Percentiles rank a stretch among this genome's conserved stretches.
Conservation (phyloP, 1,284 basidiomycete species). For the Porogramme epimiltina region DNA sequence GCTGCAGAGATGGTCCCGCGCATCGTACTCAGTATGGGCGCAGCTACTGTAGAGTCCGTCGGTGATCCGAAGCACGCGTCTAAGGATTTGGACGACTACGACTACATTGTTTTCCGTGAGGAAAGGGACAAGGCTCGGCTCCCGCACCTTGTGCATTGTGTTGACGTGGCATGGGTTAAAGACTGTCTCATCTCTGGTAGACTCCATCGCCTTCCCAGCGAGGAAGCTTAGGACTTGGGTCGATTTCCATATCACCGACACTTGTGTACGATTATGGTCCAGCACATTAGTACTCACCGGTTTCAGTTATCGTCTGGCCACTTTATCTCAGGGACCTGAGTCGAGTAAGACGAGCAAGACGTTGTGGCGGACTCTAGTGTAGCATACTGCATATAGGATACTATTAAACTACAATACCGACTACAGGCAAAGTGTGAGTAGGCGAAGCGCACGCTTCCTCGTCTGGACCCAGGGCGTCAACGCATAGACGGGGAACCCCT, state of each 20-base stretch:
- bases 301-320: no score
- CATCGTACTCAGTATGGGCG: conserved; percentile 77
- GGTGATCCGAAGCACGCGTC: conserved; percentile 39
- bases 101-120: conserved; percentile 71
- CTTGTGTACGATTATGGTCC: no score
- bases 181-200: conserved; percentile 71
- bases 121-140: conserved; percentile 32
- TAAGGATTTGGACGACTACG: conserved; percentile 41
- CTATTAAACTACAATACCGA: no score
- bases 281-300: no score
- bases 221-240: background rate
- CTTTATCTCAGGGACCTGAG: no score
- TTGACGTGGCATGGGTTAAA: conserved; percentile 77
- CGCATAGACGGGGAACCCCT: no score
- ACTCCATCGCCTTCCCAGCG: conserved; percentile 35
- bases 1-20: conserved; percentile 41
- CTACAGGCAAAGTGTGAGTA: no score
- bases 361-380: no score
- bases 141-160: conserved; percentile 34
- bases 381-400: no score
- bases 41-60: conserved; percentile 63
- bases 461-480: no score
- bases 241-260: background rate
- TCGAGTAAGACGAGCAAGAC: no score
- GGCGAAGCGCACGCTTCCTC: no score